phyloP scores from a whole-genome alignment of 176 grass and related monocot genomes.

The Cocos nucifera region DNA sequence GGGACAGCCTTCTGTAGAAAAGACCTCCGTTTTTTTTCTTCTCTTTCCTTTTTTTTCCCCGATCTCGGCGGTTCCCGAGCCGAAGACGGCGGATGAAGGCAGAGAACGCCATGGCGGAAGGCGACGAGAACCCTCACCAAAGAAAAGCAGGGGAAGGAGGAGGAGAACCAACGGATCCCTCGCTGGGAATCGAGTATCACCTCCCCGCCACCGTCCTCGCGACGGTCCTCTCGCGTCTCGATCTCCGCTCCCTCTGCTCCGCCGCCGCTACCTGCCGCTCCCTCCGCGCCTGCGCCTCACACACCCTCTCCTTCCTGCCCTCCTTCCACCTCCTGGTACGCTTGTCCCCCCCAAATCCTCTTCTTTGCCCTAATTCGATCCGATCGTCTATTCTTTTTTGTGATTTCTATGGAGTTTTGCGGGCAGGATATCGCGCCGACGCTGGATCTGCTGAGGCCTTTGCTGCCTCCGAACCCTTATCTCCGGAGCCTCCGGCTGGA shows the following conservation, averaged over 20 bases:
- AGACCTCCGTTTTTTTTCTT: no score
- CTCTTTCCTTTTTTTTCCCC: no score
- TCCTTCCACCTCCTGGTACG: conserved; percentile 65
- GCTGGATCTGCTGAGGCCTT: conserved; percentile 42
- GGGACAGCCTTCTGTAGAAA: no score
- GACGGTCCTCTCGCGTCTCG: conserved; percentile 83
- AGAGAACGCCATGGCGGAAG: no score
- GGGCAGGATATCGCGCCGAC: conserved; percentile 63
- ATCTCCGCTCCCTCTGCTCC: conserved; percentile 66
- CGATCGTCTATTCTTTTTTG: no score
- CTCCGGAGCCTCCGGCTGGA: conserved; percentile 73
- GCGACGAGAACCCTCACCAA: background rate
- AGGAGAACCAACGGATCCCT: background rate
- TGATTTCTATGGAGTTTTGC: background rate
- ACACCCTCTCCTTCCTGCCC: conserved; percentile 65
- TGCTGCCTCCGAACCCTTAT: conserved; percentile 54
- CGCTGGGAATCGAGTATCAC: conserved; percentile 41
- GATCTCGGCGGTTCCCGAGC: no score
- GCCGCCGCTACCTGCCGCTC: conserved; percentile 51
- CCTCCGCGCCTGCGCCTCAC: conserved; percentile 47
- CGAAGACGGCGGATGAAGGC: no score
- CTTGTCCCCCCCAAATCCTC: background rate
- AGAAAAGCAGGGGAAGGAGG: background rate
- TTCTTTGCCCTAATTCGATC: no score
- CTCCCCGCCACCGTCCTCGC: conserved; percentile 61